phyloP scores from a whole-genome alignment of 192 early-diverging fungal species.

The Borealophlyctis nickersoniae region DNA sequence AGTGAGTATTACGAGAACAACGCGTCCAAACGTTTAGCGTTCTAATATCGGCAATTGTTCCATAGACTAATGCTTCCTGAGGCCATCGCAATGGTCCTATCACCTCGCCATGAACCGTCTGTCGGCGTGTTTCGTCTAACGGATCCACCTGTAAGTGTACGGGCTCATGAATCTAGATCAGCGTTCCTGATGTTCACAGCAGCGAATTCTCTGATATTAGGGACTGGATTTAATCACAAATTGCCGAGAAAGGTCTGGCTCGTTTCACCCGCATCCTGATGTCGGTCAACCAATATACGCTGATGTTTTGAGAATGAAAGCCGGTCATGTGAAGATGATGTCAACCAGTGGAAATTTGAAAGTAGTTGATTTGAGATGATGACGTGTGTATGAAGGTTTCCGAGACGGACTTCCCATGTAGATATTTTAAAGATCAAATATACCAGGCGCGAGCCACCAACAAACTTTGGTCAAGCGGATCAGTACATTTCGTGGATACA shows the following conservation, averaged over 20 bases:
- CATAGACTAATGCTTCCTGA: slow-evolving; percentile 74
- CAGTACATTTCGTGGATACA: too few species aligned
- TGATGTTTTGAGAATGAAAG: neutral
- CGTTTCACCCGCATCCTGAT: slow-evolving; percentile 82
- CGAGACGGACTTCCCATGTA: too few species aligned
- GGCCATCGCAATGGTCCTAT: slow-evolving; percentile 87
- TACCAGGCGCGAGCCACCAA: too few species aligned
- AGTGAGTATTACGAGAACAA: slow-evolving; percentile 29
- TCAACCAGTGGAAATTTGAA: slow-evolving; percentile 9
- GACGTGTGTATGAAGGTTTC: too few species aligned
- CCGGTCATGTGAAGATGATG: slow-evolving; percentile 14
- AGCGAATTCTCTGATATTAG: too few species aligned
- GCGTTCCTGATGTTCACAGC: too few species aligned
- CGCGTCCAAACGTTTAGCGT: neutral
- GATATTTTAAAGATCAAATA: too few species aligned
- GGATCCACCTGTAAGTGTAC: slow-evolving; percentile 79
- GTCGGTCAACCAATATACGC: slow-evolving; percentile 18
- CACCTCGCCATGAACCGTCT: slow-evolving; percentile 62
- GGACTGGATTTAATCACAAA: slow-evolving; percentile 71
- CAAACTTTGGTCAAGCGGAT: too few species aligned
- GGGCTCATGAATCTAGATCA: too few species aligned
- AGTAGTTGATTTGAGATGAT: slow-evolving; percentile 21
- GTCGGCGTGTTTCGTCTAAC: slow-evolving; percentile 81
- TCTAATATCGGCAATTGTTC: too few species aligned
- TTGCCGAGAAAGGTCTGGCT: slow-evolving; percentile 61